Evolutionary conservation across 257 asterid genomes (phyloP), one percentile per base, ranked within the genome.

Genomic region (Nicotiana sylvestris): DNA sequence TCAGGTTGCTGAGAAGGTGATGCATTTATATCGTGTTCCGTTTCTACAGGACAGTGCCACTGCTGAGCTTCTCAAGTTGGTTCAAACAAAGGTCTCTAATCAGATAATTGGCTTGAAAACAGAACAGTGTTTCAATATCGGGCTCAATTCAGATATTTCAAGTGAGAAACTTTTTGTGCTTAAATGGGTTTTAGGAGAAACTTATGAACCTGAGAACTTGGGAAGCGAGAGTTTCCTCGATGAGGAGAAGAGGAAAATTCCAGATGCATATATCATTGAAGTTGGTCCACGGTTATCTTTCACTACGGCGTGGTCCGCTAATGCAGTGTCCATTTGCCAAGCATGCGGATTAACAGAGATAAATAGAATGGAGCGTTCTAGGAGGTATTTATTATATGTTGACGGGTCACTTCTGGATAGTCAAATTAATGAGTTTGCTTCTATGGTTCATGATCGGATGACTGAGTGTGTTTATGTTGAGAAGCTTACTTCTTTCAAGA

Each of bases 231-330:
- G 99, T 85, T 96, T 92, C 85, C 91, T 96, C 49, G 92, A 89
- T 29, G 85, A 83, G 78, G 93, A 86, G 85, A 84, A 33, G 78
- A 84, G 84, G 43, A 77, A 33, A 58, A 68, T 43, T 11, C 79
- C 82, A 15, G 87, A 82, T 83, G 49, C 89, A 61, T 85, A 91
- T 55, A 70, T 93, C 25, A 82, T 96, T 64, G 97, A 96, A 87
- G 98, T 96, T 76, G 99, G 99, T 18, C 98, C 97, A 5, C 87
- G 98, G 67, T 68, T 94, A 82, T 96, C 99, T 66, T 96, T 96
- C 85, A 94, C 97, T 58, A 94, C 98, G 32, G 98, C 99, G 6
- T 96, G 98, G 98, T 96, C 99, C 46, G 85, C 98, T 32, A 96
- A 94, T 86, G 99, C 99, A 2, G 98, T 93, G 9, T 96, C 98